These are phyloP conservation scores for Aegilops tauschii DNA, from an alignment of 176 grass and related monocot genomes.

Conservation along the genomic window DNA sequence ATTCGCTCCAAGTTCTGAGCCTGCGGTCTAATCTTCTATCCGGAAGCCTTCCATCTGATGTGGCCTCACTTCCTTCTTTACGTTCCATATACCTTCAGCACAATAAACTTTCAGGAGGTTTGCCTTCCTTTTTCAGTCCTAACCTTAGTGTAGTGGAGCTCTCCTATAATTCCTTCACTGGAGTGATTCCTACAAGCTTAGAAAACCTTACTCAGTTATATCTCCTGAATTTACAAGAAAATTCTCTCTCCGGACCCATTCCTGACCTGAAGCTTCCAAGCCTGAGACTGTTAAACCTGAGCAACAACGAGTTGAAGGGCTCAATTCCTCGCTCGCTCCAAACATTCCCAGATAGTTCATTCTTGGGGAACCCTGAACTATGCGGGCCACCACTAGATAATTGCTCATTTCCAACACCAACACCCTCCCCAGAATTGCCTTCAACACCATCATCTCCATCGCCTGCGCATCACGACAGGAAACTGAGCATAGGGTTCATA, in stretches of 20 bases:
- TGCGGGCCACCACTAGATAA: slow-evolving; percentile 73
- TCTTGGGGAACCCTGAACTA: slow-evolving; percentile 69
- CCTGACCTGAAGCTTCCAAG: slow-evolving; percentile 64
- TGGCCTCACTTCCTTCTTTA: slow-evolving; percentile 64
- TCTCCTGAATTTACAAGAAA: slow-evolving; percentile 61
- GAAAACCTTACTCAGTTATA: slow-evolving; percentile 70
- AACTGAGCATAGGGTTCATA: slow-evolving; percentile 63
- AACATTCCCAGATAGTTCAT: slow-evolving; percentile 58
- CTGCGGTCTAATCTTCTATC: slow-evolving; percentile 77
- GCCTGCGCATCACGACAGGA: slow-evolving; percentile 36
- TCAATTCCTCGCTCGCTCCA: slow-evolving; percentile 65
- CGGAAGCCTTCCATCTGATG: slow-evolving; percentile 68
- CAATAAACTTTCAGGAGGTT: slow-evolving; percentile 74
- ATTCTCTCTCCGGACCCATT: slow-evolving; percentile 69
- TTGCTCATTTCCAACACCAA: slow-evolving; percentile 55
- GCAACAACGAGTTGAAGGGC: slow-evolving; percentile 78
- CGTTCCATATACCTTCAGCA: slow-evolving; percentile 76
- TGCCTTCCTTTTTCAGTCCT: slow-evolving; percentile 52
- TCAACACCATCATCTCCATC: slow-evolving; percentile 17
- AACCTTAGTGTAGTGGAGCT: slow-evolving; percentile 61
- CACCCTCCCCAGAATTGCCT: slow-evolving; percentile 32
- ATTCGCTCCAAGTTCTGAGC: slow-evolving; percentile 75
- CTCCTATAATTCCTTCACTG: slow-evolving; percentile 83
- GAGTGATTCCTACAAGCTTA: slow-evolving; percentile 48
- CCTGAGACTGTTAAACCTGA: slow-evolving; percentile 71